Conservation (phyloP, 768 basidiomycete species). For the Amanita inopinata region DNA sequence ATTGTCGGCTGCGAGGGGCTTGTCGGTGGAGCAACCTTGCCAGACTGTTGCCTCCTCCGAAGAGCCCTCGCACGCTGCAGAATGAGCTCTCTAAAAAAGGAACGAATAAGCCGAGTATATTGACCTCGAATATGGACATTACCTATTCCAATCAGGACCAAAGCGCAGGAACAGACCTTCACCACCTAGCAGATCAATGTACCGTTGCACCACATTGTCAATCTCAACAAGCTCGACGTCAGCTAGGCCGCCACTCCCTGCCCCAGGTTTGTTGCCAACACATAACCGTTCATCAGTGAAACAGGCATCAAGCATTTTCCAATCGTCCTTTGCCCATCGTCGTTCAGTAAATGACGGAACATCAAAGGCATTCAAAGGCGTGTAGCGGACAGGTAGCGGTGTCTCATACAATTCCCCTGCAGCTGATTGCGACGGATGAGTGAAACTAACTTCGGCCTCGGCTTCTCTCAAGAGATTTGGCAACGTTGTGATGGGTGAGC, state of each 20-base stretch:
- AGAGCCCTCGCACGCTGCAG: constrained; percentile 43
- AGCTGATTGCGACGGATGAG: constrained; percentile 10
- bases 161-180: constrained; percentile 25
- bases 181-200: constrained; percentile 41
- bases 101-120: constrained; percentile 1
- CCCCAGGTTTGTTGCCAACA: constrained; percentile 23
- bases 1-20: constrained; percentile 29
- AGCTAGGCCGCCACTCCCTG: constrained; percentile 30
- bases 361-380: neutral
- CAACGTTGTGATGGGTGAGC: constrained; percentile 42
- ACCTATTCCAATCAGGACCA: constrained; percentile 53
- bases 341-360: constrained; percentile 10
- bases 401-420: constrained; percentile 21
- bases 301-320: constrained; percentile 73
- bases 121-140: constrained; percentile 15
- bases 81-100: constrained; percentile 38
- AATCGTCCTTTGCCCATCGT: constrained; percentile 67
- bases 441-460: constrained; percentile 29
- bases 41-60: constrained; percentile 48
- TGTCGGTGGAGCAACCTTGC: constrained; percentile 47
- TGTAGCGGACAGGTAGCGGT: constrained; percentile 13
- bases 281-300: constrained; percentile 63
- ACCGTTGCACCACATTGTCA: constrained; percentile 53
- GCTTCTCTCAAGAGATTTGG: constrained; percentile 50
- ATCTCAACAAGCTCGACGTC: constrained; percentile 42